These are phyloP conservation scores for Schizochytrium sp. DNA, from an alignment of 108 stramenopile species.

Conservation along the genomic window DNA sequence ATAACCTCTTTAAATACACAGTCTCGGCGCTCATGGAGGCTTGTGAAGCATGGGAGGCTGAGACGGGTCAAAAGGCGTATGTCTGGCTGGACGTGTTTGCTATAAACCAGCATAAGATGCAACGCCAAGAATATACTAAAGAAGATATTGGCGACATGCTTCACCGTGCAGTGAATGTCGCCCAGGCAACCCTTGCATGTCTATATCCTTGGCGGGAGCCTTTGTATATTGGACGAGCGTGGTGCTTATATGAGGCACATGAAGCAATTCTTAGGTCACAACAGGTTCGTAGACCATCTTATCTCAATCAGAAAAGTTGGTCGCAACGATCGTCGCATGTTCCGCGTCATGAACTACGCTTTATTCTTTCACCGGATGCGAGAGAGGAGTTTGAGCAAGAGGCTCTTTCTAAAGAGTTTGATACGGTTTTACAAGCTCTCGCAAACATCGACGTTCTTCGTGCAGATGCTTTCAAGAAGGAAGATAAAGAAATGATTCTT, in stretches of 20 bases:
- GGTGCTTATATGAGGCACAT: constrained; percentile 44
- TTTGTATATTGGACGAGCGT: not conserved
- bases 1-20: constrained; percentile 32
- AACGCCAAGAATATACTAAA: not conserved
- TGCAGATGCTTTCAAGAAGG: constrained; percentile 17
- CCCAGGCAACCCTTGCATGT: not conserved
- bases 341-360: constrained; percentile 14
- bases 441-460: constrained; percentile 17
- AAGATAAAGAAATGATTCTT: constrained; percentile 44
- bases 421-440: constrained; percentile 33
- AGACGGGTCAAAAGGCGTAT: not conserved
- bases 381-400: constrained; percentile 49
- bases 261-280: not conserved
- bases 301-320: not conserved
- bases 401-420: constrained; percentile 55
- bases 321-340: not conserved
- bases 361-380: not conserved
- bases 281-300: not conserved
- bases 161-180: not conserved
- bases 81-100: constrained; percentile 48
- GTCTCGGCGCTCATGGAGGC: constrained; percentile 43
- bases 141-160: constrained; percentile 44
- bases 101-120: constrained; percentile 54
- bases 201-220: constrained; percentile 38
- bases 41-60: constrained; percentile 22